A percentile compares a stretch with the other conserved stretches of the same genome.
phyloP scores from a whole-genome alignment of 2,329 filamentous ascomycete species.

The Nigrograna mackinnonii region DNA sequence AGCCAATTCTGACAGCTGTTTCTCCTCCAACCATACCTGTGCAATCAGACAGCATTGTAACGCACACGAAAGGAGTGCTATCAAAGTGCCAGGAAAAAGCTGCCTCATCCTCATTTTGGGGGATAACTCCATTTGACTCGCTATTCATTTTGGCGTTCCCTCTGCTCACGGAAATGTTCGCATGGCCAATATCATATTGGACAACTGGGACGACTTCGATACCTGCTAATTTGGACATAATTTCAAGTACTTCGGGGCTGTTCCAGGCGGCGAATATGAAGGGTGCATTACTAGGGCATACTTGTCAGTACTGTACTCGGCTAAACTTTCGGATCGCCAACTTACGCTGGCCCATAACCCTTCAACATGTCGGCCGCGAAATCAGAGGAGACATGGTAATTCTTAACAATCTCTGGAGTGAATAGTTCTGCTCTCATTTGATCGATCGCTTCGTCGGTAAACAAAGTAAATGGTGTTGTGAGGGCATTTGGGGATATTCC shows the following conservation, averaged over 20 bases:
- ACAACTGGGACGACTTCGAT: slow-evolving; percentile 59
- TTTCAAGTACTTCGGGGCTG: slow-evolving; percentile 47
- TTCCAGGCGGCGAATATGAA: slow-evolving; percentile 44
- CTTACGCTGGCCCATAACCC: no score
- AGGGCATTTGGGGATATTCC: slow-evolving; percentile 6
- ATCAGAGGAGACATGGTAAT: slow-evolving; percentile 3
- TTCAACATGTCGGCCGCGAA: no score
- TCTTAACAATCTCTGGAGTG: slow-evolving; percentile 7
- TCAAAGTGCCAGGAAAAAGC: slow-evolving; percentile 61
- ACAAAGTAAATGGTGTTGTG: slow-evolving; percentile 16
- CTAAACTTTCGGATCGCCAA: no score
- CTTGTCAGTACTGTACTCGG: no score
- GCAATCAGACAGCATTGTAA: slow-evolving; percentile 55
- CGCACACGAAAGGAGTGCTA: slow-evolving; percentile 56
- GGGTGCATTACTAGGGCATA: no score
- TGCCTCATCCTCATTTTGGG: no score
- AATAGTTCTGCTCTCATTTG: slow-evolving; percentile 13
- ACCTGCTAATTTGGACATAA: slow-evolving; percentile 57
- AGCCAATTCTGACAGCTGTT: slow-evolving; percentile 63
- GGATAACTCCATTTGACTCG: no score
- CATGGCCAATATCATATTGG: slow-evolving; percentile 61
- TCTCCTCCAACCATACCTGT: slow-evolving; percentile 56
- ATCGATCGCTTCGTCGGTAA: slow-evolving; percentile 10
- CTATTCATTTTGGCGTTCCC: no score
- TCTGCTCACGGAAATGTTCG: no score